Base-by-base conservation (phyloP, 805 yeast genomes). In the Tetrapisispora nanseiensis region DNA sequence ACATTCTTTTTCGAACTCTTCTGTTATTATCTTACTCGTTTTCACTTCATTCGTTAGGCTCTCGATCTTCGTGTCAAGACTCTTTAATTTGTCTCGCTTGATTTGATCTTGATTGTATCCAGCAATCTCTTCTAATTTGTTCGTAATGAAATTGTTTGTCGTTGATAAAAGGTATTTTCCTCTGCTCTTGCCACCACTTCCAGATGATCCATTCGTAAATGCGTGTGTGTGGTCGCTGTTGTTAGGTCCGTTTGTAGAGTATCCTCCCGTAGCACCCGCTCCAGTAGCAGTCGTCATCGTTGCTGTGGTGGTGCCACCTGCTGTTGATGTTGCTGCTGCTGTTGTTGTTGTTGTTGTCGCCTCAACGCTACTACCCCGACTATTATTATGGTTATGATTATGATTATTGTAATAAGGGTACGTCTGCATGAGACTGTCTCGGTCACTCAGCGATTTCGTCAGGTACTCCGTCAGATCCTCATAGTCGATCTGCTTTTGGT, bases 401-500 rank as follows among this genome's bases (percentile, higher is more conserved):
- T n/a, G 15, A 15, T 23, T 34, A 16, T n/a, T 22, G 13, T 34
- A 34, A 23, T 22, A 21, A 4, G 71, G 67, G 27, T 79, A 76
- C 4, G 75, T 75, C 10, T 78, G 67, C 43, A 72, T 61, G 19
- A 76, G 56, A 4, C 67, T 63, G 45, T 72, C 74, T 51, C 78
- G 77, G 51, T 90, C 97, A 31, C 67, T 66, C 38, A 74, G 70
- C 0, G 95, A 78, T 54, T 85, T 82, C 32, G 71, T 70, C 43
- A 87, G 66, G 63, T 90, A 90, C 42, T 83, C 94, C 31, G 77
- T 75, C 34, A 90, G 68, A 40, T 84, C 94, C 57, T 92, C 97
- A 55, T 82, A 80, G 59, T 90, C 98, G 22, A 90, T 75, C 52
- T 85, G 89, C 60, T 89, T 89, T 57, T 86, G 87, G 55, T 90